Percentiles rank a stretch among this genome's conserved stretches.
Evolutionary conservation across 768 basidiomycete genomes (phyloP).

Genomic region (Boletus insuetus): DNA sequence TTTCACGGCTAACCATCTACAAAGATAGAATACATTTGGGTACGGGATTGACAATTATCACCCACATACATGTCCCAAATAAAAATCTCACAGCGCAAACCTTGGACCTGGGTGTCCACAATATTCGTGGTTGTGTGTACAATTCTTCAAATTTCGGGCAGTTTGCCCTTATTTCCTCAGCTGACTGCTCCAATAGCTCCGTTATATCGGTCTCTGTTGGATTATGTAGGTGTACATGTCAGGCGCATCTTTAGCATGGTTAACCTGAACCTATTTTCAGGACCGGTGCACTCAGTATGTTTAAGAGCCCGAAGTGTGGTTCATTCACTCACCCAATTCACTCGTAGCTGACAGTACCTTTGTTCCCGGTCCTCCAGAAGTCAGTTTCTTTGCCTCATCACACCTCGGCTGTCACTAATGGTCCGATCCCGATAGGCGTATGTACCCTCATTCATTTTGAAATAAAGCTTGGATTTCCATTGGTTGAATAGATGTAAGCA

Average conservation of each 20-base stretch:
- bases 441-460: background rate
- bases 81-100: background rate
- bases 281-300: background rate
- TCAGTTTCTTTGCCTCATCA: background rate
- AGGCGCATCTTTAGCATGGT: background rate
- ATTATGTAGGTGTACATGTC: background rate
- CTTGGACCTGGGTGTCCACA: background rate
- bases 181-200: background rate
- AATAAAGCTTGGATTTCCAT: background rate
- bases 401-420: background rate
- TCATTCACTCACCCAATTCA: background rate
- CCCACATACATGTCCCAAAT: background rate
- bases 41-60: background rate
- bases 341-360: background rate
- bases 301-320: background rate
- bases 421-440: background rate
- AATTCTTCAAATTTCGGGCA: background rate
- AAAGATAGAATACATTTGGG: background rate
- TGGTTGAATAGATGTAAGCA: background rate
- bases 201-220: background rate
- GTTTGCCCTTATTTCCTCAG: background rate
- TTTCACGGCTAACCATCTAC: background rate
- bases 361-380: background rate
- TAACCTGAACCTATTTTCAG: background rate
- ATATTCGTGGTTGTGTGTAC: background rate